Percentiles rank a stretch among this genome's conserved stretches.
These are phyloP conservation scores for Sporothrix protearum DNA, from an alignment of 2,329 filamentous ascomycete species.

Conservation along the genomic window DNA sequence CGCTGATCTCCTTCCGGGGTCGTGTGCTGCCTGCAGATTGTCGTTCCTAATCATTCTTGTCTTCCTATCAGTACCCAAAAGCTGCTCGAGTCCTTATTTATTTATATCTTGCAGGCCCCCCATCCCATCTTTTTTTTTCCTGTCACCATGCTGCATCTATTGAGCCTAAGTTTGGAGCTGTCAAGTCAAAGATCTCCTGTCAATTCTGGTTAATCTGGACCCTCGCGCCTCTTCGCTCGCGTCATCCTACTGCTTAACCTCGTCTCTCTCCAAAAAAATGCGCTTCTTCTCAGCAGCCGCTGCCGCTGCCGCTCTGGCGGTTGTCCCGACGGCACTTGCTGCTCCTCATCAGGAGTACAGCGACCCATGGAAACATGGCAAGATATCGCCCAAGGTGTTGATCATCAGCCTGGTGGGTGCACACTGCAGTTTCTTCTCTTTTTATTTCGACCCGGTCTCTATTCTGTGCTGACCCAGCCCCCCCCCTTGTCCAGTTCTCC, in stretches of 20 bases:
- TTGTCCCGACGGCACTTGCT: conserved; percentile 13
- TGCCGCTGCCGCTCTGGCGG: conserved; percentile 21
- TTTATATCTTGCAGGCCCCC: background rate
- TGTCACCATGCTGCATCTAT: conserved; percentile 8
- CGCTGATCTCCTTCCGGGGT: background rate
- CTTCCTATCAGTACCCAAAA: background rate
- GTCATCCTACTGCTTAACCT: background rate
- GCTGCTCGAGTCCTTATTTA: background rate
- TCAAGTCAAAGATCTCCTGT: background rate
- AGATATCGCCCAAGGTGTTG: conserved; percentile 56
- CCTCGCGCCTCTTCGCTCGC: background rate
- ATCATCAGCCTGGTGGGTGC: conserved; percentile 58
- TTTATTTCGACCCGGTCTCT: too few relatives aligned
- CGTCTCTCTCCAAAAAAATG: conserved; percentile 18
- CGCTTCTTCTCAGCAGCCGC: conserved; percentile 21
- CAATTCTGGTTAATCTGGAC: background rate
- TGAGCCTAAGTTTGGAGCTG: background rate
- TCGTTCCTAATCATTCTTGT: background rate
- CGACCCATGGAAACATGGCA: conserved; percentile 19
- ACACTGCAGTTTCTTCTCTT: too few relatives aligned
- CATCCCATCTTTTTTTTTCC: background rate
- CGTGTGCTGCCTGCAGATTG: background rate
- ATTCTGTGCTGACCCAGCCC: too few relatives aligned
- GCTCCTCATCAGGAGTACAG: background rate
- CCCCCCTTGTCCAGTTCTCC: conserved; percentile 48